Conservation (phyloP, 208 protist species). For the Acanthamoeba triangularis region DNA sequence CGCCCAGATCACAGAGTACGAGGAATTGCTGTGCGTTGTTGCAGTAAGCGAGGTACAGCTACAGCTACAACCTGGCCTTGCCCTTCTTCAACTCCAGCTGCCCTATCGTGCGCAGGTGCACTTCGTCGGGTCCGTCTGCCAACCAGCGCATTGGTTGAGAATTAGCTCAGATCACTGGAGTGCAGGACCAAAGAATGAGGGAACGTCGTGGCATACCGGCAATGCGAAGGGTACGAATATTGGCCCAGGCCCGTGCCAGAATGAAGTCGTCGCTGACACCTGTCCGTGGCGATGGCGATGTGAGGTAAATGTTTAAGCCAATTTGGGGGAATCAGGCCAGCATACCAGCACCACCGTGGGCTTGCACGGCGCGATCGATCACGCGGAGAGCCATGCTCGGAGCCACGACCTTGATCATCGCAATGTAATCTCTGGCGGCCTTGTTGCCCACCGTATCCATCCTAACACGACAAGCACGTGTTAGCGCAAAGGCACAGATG, state of each 20-base stretch:
- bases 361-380: constrained; percentile 90
- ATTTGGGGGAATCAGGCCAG: too few species aligned
- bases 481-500: background rate
- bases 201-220: constrained; percentile 82
- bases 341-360: constrained; percentile 85
- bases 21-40: too few species aligned
- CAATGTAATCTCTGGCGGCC: constrained; percentile 80
- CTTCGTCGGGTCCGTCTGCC: constrained; percentile 89
- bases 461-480: background rate
- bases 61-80: constrained; percentile 23
- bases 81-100: constrained; percentile 77
- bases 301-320: too few species aligned
- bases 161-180: background rate
- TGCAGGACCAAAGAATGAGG: background rate
- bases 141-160: too few species aligned
- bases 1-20: too few species aligned
- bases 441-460: constrained; percentile 85
- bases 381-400: constrained; percentile 87
- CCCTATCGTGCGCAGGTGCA: constrained; percentile 83
- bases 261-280: constrained; percentile 86
- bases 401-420: constrained; percentile 89
- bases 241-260: constrained; percentile 86
- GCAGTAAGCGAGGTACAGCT: too few species aligned
- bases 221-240: constrained; percentile 88
- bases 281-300: background rate